These are phyloP conservation scores for Cucurbita moschata DNA, from an alignment of 306 rosid species.

Conservation along the genomic window DNA sequence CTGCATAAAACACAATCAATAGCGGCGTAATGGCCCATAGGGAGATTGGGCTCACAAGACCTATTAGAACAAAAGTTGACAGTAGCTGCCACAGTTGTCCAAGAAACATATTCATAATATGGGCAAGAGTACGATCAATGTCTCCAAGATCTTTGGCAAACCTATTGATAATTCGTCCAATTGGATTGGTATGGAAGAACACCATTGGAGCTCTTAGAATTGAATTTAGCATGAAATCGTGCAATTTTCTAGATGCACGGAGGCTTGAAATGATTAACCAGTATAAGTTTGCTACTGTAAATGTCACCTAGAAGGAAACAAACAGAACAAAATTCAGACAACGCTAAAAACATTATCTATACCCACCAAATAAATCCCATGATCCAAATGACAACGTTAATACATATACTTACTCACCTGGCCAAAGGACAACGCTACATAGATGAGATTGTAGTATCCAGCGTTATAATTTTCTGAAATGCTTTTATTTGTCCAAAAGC, in stretches of 20 bases:
- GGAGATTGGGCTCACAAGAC: conserved; percentile 72
- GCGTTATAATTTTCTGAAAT: conserved; percentile 27
- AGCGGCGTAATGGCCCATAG: conserved; percentile 87
- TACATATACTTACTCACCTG: conserved; percentile 35
- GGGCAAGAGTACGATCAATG: conserved; percentile 51
- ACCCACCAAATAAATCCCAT: background rate
- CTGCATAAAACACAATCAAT: conserved; percentile 56
- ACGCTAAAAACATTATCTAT: background rate
- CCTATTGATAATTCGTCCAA: conserved; percentile 77
- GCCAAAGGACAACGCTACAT: conserved; percentile 56
- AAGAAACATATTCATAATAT: conserved; percentile 28
- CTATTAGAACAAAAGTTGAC: conserved; percentile 70
- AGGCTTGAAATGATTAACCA: conserved; percentile 70
- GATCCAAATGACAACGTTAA: background rate
- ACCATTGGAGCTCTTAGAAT: conserved; percentile 66
- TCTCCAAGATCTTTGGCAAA: conserved; percentile 75
- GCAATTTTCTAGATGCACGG: conserved; percentile 55
- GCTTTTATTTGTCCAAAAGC: conserved; percentile 64
- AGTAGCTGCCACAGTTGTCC: conserved; percentile 74
- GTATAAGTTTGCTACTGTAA: conserved; percentile 56
- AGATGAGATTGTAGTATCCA: conserved; percentile 52
- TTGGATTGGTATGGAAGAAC: conserved; percentile 85
- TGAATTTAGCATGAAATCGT: conserved; percentile 39
- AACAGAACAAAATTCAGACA: background rate
- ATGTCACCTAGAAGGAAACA: conserved; percentile 38